Percentiles rank a stretch among this genome's conserved stretches.
These are phyloP conservation scores for Botrytis hyacinthi DNA, from an alignment of 2,329 filamentous ascomycete genomes.

Conservation along the genomic window DNA sequence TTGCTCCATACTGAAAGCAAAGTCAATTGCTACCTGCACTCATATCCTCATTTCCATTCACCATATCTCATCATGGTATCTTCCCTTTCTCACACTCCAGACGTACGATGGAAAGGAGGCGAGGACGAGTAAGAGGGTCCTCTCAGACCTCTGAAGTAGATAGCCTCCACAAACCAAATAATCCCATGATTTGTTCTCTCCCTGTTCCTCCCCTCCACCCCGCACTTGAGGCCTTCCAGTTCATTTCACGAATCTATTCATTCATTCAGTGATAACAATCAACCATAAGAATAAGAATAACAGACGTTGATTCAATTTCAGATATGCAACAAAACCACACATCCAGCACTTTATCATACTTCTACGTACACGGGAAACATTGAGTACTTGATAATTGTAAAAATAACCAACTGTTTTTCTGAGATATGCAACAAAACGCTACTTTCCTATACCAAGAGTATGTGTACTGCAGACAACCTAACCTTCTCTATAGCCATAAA, in stretches of 20 bases:
- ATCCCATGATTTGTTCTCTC: neutral
- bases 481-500: neutral
- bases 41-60: neutral
- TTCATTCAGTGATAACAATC: too few relatives aligned
- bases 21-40: neutral
- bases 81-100: neutral
- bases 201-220: neutral
- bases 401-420: neutral
- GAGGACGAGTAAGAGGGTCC: neutral
- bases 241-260: neutral
- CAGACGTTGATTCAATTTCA: neutral
- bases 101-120: rapidly evolving
- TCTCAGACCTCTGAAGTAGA: neutral
- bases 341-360: neutral
- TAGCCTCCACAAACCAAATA: neutral
- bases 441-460: neutral
- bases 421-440: neutral
- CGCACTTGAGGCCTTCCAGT: neutral
- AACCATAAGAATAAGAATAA: neutral
- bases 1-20: neutral
- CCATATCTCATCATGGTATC: neutral
- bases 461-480: too few relatives aligned
- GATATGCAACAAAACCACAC: neutral
- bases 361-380: neutral
- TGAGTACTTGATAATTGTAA: neutral